Evolutionary conservation across 306 rosid species (phyloP), one percentile per base, ranked within the genome.

Genomic region (Sophora flavescens): DNA sequence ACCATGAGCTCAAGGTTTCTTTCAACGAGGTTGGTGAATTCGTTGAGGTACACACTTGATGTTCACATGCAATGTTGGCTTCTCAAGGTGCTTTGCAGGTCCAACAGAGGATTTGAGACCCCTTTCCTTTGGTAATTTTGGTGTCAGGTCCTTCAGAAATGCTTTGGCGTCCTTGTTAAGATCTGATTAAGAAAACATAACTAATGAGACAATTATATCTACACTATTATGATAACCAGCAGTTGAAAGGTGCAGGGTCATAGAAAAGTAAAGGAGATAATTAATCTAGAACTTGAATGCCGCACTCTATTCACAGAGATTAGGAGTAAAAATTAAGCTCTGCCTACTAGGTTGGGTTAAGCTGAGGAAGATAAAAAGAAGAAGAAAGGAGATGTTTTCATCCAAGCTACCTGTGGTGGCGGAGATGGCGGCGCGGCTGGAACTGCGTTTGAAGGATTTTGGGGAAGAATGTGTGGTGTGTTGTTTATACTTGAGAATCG

Each of bases 11-110:
- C 48, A 44, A 9, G 0, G 5, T 6, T 53, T 74, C 61, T 51
- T 76, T 85, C 74, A 85, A 60, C 86, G 93, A 71, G 93, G 93
- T 76, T 89, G 91, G 30, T 87, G 86, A 68, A 89, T 89, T 53
- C 83, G 42, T 51, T 59, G 84, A 28, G 88, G 84, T 26, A 82
- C 42, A 38, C 66, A 47, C 67, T 77, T 87, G 3, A 85, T 54
- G 71, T 85, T 85, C 71, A 79, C 82, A 44, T 62, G 32, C 69
- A 83, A 82, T 56, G 84, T 64, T 63, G 93, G 80, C 84, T 87
- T 89, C 74, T 81, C 83, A 36, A 36, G 74, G 73, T 76, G 79
- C 80, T 81, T 85, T 61, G 82, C 74, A 59, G 72, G 64, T 26
- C 65, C 82, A 26, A 15, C 61, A 2, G 83, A 84, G 3, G 84